phyloP scores from a whole-genome alignment of 306 rosid species.

The Rosa lucieae region DNA sequence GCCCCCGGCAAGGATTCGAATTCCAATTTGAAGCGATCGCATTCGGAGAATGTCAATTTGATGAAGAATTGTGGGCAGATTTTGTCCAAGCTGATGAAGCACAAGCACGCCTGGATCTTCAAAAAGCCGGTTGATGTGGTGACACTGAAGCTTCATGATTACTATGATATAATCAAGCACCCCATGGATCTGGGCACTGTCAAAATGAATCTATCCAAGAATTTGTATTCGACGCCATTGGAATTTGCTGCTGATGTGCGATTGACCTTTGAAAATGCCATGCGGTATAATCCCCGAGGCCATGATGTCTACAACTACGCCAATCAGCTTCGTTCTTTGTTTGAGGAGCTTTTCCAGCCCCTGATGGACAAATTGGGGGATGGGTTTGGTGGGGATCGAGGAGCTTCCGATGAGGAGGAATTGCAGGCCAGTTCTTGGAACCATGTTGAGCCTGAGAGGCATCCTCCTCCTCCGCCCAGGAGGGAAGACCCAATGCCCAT shows the following conservation, averaged over 20 bases:
- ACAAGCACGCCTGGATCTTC: conserved; percentile 72
- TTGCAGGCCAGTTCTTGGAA: conserved; percentile 87
- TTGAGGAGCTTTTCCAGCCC: conserved; percentile 69
- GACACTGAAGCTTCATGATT: conserved; percentile 78
- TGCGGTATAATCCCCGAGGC: conserved; percentile 81
- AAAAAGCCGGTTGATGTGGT: conserved; percentile 66
- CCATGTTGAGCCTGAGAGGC: conserved; percentile 58
- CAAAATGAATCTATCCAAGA: conserved; percentile 50
- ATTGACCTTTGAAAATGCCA: conserved; percentile 75
- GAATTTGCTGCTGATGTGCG: conserved; percentile 77
- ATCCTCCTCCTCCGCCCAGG: conserved; percentile 20
- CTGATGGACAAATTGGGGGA: conserved; percentile 45
- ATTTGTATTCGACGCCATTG: conserved; percentile 44
- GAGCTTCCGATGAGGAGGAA: conserved; percentile 64
- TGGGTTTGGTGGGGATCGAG: conserved; percentile 31
- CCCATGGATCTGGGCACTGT: conserved; percentile 99
- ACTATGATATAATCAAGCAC: conserved; percentile 63
- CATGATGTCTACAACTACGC: conserved; percentile 67
- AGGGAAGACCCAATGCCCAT: conserved; percentile 27
- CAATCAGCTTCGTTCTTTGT: conserved; percentile 51
- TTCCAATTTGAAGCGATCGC: conserved; percentile 48
- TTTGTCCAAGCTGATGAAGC: conserved; percentile 76
- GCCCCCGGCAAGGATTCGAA: conserved; percentile 30
- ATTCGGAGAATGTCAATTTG: conserved; percentile 43
- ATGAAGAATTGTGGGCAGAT: conserved; percentile 71